Percentiles rank a stretch among this genome's conserved stretches.
phyloP scores from a whole-genome alignment of 139 green algal species.

The Ostreobium quekettii region DNA sequence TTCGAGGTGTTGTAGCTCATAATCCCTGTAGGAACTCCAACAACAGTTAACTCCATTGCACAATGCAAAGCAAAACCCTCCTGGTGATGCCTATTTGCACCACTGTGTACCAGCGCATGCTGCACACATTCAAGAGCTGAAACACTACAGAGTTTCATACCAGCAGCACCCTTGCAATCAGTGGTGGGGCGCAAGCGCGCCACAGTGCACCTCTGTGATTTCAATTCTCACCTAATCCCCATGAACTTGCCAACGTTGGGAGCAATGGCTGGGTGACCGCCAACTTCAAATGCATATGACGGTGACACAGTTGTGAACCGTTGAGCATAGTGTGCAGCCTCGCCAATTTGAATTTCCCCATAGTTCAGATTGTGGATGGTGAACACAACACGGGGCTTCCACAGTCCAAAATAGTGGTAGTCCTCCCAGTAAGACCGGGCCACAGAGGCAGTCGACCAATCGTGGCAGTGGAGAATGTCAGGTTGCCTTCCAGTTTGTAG shows the following conservation, averaged over 20 bases:
- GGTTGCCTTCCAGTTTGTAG: slow-evolving; percentile 46
- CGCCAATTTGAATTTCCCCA: slow-evolving; percentile 73
- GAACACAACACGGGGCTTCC: slow-evolving; percentile 74
- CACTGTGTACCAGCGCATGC: too few relatives aligned
- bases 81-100: too few relatives aligned
- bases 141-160: too few relatives aligned
- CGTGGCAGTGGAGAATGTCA: slow-evolving; percentile 96
- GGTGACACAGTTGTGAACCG: slow-evolving; percentile 90
- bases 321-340: slow-evolving; percentile 68
- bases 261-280: slow-evolving; percentile 53
- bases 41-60: too few relatives aligned
- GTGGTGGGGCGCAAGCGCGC: too few relatives aligned
- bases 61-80: too few relatives aligned
- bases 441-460: slow-evolving; percentile 85
- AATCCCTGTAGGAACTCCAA: too few relatives aligned
- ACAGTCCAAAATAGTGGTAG: slow-evolving; percentile 81
- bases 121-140: too few relatives aligned
- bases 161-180: too few relatives aligned
- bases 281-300: slow-evolving; percentile 83
- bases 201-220: too few relatives aligned
- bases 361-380: slow-evolving; percentile 97
- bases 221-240: slow-evolving; percentile 48
- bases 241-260: slow-evolving; percentile 62
- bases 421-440: slow-evolving; percentile 58
- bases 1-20: too few relatives aligned